Percentiles rank a stretch among this genome's conserved stretches.
phyloP scores from a whole-genome alignment of 1,139 yeast genomes.

The Fermentozyma sake region DNA sequence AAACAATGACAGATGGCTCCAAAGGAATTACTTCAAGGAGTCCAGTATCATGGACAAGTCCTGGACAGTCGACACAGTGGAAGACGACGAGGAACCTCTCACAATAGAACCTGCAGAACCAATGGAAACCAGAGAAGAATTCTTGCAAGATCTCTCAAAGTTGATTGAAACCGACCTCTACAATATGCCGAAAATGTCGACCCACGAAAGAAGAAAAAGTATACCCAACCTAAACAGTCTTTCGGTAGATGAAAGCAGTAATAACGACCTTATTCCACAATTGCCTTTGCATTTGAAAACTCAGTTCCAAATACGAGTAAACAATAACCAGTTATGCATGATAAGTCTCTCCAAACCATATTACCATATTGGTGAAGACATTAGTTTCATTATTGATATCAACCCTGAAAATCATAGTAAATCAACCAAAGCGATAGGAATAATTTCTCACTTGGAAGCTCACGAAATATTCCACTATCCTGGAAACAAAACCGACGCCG shows the following conservation, averaged over 20 bases:
- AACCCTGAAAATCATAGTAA: conserved; percentile 13
- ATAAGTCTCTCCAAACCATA: conserved; percentile 37
- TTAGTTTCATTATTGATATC: conserved; percentile 29
- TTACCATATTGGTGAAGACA: conserved; percentile 48
- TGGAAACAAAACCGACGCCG: conserved; percentile 1
- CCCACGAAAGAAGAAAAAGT: conserved; percentile 28
- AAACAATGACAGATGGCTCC: conserved; percentile 26
- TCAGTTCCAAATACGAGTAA: conserved; percentile 36
- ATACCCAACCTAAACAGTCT: conserved; percentile 13
- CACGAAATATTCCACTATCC: conserved; percentile 29
- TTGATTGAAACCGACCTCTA: conserved; percentile 32
- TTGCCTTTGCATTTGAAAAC: conserved; percentile 30
- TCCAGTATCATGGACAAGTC: conserved; percentile 23
- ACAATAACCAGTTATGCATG: conserved; percentile 30
- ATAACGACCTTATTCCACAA: conserved; percentile 20
- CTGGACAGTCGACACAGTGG: conserved; percentile 21
- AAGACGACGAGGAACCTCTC: conserved; percentile 3
- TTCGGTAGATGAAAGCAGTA: conserved; percentile 10
- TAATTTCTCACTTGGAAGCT: conserved; percentile 35
- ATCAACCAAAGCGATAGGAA: conserved; percentile 28
- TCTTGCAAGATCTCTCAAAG: conserved; percentile 28
- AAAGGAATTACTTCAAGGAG: conserved; percentile 25
- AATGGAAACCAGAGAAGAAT: conserved; percentile 16
- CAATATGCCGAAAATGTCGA: conserved; percentile 30
- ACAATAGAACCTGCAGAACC: conserved; percentile 3